phyloP scores from a whole-genome alignment of 371 early-diverging fungal species.

The Mortierella sp. region DNA sequence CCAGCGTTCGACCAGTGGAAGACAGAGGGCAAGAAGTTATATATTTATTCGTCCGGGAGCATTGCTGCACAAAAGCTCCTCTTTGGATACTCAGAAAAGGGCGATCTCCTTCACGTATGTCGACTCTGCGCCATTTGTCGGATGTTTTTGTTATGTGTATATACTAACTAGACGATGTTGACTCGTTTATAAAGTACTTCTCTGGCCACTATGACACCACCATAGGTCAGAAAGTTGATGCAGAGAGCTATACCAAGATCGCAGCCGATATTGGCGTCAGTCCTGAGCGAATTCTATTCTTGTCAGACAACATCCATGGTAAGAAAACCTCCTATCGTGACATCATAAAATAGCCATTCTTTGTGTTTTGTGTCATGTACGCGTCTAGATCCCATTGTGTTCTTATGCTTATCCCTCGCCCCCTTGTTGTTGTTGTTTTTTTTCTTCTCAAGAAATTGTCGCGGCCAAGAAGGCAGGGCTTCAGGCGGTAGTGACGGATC shows the following conservation, averaged over 20 bases:
- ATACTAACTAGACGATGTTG: background rate
- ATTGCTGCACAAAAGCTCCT: constrained; percentile 92
- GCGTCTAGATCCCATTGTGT: no score
- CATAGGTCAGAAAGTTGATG: constrained; percentile 81
- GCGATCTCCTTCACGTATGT: constrained; percentile 78
- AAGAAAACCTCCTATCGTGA: no score
- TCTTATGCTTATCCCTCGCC: no score
- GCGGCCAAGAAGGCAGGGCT: constrained; percentile 84
- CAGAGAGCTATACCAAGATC: constrained; percentile 78
- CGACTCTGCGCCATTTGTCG: no score
- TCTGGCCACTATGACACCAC: constrained; percentile 91
- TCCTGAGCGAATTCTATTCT: constrained; percentile 76
- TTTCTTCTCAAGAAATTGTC: constrained; percentile 69
- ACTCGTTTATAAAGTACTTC: constrained; percentile 64
- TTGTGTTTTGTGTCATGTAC: no score
- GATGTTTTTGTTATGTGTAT: no score
- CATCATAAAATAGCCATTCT: no score
- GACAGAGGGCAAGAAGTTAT: constrained; percentile 70
- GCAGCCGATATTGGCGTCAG: constrained; percentile 70
- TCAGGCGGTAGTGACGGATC: constrained; percentile 76
- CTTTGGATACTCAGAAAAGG: constrained; percentile 84
- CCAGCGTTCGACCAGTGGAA: constrained; percentile 79
- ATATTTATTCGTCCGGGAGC: constrained; percentile 95
- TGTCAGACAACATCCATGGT: constrained; percentile 90
- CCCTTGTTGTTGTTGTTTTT: no score